Base-by-base conservation (phyloP, 192 early-diverging fungal species). In the Kappamyces sp. region DNA sequence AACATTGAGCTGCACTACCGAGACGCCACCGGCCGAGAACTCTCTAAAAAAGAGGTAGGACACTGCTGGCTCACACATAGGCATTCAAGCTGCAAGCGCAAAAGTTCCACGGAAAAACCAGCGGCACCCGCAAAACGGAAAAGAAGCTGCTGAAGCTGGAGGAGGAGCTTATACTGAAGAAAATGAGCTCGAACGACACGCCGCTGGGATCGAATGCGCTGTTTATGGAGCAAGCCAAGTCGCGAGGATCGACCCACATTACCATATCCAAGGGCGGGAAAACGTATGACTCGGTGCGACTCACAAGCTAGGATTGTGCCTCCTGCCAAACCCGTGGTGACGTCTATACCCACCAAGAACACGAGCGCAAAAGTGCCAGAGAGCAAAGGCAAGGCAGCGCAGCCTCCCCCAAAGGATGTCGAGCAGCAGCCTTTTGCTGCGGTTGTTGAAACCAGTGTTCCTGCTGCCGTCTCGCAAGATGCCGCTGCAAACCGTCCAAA, bases 51-150 rank as follows among this genome's bases (percentile, higher is more conserved):
- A 67, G 93, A 98, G 65, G 84, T 84, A 70, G 40, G 62, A 12
- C 40, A 37, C 34, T 31, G 6, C 40, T 55, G 37, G 13, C 23
- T 41, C 3, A 31, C 47, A 55, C 55, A 55, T 41, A 86, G 77
- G 95, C 95, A 0, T 98, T 90, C 71, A 81, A 88, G 59, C 82
- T 84, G 58, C 68, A 92, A 36, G 92, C 91, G 40, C 94, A 98
- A 48, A 91, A 89, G 49, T 98, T 98, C 82, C 95, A 98, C 65
- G 95, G 95, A 10, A 90, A 91, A 55, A 80, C 83, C 4, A 88
- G 87, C 39, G 95, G 95, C 38, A 96, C 95, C 65, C 82, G 83
- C 68, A 98, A 98, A 79, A 92, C 88, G 4, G 95, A 98, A 60
- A 93, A 91, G 72, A 65, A 87, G 3, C 73, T 92, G 62, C 72